These are phyloP conservation scores for Pelargonium citronellum DNA, from an alignment of 441 rosid genomes.

Conservation along the genomic window DNA sequence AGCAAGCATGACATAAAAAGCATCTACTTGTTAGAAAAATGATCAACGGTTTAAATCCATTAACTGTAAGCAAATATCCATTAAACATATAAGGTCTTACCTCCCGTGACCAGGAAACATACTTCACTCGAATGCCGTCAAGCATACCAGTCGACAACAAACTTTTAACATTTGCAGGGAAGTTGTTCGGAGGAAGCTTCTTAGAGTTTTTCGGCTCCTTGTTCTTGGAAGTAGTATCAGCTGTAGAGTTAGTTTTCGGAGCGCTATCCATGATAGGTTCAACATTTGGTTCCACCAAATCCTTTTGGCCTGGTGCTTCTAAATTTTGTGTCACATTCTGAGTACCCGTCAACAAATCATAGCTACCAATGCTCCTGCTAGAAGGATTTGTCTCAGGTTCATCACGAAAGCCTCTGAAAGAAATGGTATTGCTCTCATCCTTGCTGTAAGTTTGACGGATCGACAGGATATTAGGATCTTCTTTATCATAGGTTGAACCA, in stretches of 20 bases:
- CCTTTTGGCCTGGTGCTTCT: constrained; percentile 33
- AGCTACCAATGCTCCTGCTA: constrained; percentile 36
- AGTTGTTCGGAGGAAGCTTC: constrained; percentile 59
- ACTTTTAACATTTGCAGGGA: constrained; percentile 71
- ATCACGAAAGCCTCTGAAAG: constrained; percentile 54
- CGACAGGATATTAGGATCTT: constrained; percentile 27
- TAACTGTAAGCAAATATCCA: neutral
- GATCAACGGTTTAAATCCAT: neutral
- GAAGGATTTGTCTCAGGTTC: constrained; percentile 47
- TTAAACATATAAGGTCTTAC: constrained; percentile 28
- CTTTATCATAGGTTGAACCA: constrained; percentile 29
- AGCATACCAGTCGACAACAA: constrained; percentile 76
- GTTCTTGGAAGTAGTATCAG: constrained; percentile 43
- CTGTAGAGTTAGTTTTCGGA: constrained; percentile 34
- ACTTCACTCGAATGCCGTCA: constrained; percentile 71
- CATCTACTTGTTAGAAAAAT: neutral
- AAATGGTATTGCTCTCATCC: constrained; percentile 32
- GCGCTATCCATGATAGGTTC: constrained; percentile 29
- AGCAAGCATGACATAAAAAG: constrained; percentile 18
- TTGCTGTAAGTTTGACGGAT: constrained; percentile 30
- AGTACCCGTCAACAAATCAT: constrained; percentile 43
- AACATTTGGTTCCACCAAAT: constrained; percentile 29
- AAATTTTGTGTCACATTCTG: constrained; percentile 34
- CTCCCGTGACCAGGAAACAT: constrained; percentile 59
- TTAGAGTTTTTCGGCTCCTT: constrained; percentile 45